Evolutionary conservation across 2,329 filamentous ascomycete species (phyloP).

Genomic region (Ramularia endophylla): DNA sequence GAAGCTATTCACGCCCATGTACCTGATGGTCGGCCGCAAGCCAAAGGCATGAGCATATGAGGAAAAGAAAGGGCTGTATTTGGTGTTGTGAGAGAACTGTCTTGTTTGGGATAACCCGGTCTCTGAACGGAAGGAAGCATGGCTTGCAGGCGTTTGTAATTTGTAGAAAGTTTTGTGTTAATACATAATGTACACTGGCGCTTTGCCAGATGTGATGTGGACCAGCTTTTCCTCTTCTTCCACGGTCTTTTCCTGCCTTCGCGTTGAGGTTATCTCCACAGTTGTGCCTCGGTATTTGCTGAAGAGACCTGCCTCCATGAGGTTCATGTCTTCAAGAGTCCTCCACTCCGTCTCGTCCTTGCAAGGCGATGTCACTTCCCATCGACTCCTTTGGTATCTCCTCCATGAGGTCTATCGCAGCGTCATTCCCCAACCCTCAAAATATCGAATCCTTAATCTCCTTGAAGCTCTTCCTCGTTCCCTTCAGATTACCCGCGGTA

Average conservation of each 20-base stretch:
- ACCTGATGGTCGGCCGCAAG: slow-evolving; percentile 91
- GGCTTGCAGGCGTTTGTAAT: slow-evolving; percentile 6
- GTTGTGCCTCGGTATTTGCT: too few species aligned
- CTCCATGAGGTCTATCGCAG: neutral
- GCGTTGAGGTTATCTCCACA: too few species aligned
- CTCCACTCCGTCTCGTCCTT: neutral
- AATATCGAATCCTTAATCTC: slow-evolving; percentile 34
- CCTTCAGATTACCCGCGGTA: slow-evolving; percentile 62
- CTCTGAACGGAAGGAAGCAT: too few species aligned
- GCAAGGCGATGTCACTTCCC: neutral
- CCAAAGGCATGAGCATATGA: slow-evolving; percentile 38
- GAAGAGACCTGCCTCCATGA: too few species aligned
- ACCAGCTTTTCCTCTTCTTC: neutral
- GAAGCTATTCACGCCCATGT: slow-evolving; percentile 97
- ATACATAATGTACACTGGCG: slow-evolving; percentile 9
- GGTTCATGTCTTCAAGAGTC: too few species aligned
- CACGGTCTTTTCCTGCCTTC: too few species aligned
- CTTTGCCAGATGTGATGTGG: neutral
- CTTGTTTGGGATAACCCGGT: neutral
- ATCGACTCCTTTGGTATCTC: neutral
- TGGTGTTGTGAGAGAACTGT: neutral
- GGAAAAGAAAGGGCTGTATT: neutral
- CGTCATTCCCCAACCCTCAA: slow-evolving; percentile 1
- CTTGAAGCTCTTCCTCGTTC: slow-evolving; percentile 33
- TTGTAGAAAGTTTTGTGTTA: slow-evolving; percentile 6